Evolutionary conservation across 371 early-diverging fungal species (phyloP), one percentile per base, ranked within the genome.

Genomic region (Phascolomyces articulosus): DNA sequence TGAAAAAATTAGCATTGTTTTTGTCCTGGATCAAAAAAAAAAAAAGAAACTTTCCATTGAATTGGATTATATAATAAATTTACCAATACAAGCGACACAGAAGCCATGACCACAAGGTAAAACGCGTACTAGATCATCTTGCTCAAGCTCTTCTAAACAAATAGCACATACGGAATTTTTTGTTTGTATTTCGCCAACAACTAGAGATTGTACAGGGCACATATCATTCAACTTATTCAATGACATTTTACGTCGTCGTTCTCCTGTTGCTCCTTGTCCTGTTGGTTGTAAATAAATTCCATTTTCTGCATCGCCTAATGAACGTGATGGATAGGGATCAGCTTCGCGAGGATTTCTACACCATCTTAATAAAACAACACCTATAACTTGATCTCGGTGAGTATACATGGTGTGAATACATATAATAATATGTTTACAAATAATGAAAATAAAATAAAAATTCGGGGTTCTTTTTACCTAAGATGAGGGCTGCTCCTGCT

Each of bases 21-120:
- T 34, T n/a, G n/a, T n/a, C n/a, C n/a, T n/a, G n/a, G n/a, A n/a
- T n/a, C n/a, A n/a, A n/a, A n/a, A n/a, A n/a, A n/a, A 34, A 34
- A 9, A 34, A 9, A 34, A 9, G 11, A 34, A 34, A 9, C 6
- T 9, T 34, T 34, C 6, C 38, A 4, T 2, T 16, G 21, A 57
- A 28, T 31, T 13, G 8, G 55, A 15, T 34, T 34, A 34, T 28
- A 20, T 26, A 11, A 31, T 31, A 3, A 1, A 41, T 55, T 74
- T 77, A 80, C 81, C 81, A 47, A 81, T 78, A 55, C 82, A 81
- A 21, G 63, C 68, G 11, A 71, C 71, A 60, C 78, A 78, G 44
- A 76, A 81, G 7, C 73, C 79, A 57, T 81, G 82, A 3, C 63
- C 49, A 69, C 82, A 81, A 10, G 77, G 79, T 44, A 81, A 47